A percentile compares a stretch with the other conserved stretches of the same genome.
Evolutionary conservation across 768 basidiomycete species (phyloP).

Genomic region (Leccinellum albellum): DNA sequence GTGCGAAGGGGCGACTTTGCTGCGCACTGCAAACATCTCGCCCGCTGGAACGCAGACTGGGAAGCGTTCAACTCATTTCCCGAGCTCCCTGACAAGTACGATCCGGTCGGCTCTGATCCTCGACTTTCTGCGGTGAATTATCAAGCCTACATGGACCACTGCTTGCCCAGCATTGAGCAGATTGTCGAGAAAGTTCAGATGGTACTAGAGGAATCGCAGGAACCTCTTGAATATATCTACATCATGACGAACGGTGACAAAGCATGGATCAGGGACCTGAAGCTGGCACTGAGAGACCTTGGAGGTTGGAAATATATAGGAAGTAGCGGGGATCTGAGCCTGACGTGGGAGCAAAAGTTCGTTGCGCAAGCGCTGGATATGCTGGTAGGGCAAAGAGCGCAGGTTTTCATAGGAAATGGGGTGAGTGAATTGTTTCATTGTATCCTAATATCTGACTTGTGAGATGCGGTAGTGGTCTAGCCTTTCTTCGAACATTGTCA

Average conservation of each 20-base stretch:
- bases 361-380: constrained; percentile 50
- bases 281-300: constrained; percentile 28
- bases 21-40: constrained; percentile 40
- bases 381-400: constrained; percentile 42
- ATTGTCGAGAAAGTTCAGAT: constrained; percentile 38
- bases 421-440: constrained; percentile 27
- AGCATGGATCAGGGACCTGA: constrained; percentile 40
- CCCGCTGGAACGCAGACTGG: constrained; percentile 32
- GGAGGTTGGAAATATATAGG: constrained; percentile 36
- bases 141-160: constrained; percentile 35
- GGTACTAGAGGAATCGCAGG: constrained; percentile 26
- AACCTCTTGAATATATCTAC: constrained; percentile 37
- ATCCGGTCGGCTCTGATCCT: constrained; percentile 26
- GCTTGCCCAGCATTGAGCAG: constrained; percentile 38
- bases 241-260: constrained; percentile 44
- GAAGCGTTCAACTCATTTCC: constrained; percentile 45
- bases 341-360: constrained; percentile 41
- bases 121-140: constrained; percentile 18
- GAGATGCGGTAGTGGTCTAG: constrained; percentile 35
- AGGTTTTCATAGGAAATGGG: constrained; percentile 51
- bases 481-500: constrained; percentile 37
- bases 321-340: constrained; percentile 38
- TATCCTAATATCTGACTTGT: not conserved
- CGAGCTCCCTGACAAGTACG: constrained; percentile 35
- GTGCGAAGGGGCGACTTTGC: constrained; percentile 49